Conservation (phyloP, 805 yeast genomes). For the Torulaspora gathmanii region DNA sequence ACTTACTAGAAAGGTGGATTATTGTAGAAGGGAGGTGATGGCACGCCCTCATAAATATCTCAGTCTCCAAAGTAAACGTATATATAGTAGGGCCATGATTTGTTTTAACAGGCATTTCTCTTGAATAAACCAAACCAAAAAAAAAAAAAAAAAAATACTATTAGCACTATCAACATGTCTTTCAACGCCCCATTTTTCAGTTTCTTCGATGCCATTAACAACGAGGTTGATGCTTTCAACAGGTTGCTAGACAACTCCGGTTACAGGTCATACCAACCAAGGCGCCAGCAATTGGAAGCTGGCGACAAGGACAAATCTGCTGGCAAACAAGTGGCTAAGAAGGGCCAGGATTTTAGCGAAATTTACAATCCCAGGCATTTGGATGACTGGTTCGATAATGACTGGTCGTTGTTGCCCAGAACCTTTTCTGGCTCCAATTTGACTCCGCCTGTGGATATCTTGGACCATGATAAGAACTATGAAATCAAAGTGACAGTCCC, state of each 20-base stretch:
- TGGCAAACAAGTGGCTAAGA: constrained; percentile 9
- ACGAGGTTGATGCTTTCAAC: constrained; percentile 41
- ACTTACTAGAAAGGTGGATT: neutral
- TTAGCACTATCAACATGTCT: constrained; percentile 23
- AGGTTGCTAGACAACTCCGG: constrained; percentile 33
- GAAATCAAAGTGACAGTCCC: constrained; percentile 44
- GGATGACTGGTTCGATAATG: constrained; percentile 26
- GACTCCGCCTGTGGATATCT: constrained; percentile 44
- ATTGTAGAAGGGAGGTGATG: neutral
- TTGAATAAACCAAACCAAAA: neutral
- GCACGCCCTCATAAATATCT: neutral
- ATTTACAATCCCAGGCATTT: constrained; percentile 7
- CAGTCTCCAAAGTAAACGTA: neutral
- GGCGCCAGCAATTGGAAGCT: constrained; percentile 18
- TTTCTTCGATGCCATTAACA: constrained; percentile 42
- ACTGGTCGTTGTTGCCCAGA: constrained; percentile 28
- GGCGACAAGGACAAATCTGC: constrained; percentile 7
- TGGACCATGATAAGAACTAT: constrained; percentile 42
- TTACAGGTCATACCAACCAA: constrained; percentile 21
- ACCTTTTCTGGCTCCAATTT: constrained; percentile 24
- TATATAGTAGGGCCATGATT: neutral
- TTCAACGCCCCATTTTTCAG: constrained; percentile 42
- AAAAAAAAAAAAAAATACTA: neutral
- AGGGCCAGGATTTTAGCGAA: constrained; percentile 7
- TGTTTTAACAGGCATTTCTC: neutral